phyloP scores from a whole-genome alignment of 2,329 filamentous ascomycete genomes.

The Sporothrix luriei region DNA sequence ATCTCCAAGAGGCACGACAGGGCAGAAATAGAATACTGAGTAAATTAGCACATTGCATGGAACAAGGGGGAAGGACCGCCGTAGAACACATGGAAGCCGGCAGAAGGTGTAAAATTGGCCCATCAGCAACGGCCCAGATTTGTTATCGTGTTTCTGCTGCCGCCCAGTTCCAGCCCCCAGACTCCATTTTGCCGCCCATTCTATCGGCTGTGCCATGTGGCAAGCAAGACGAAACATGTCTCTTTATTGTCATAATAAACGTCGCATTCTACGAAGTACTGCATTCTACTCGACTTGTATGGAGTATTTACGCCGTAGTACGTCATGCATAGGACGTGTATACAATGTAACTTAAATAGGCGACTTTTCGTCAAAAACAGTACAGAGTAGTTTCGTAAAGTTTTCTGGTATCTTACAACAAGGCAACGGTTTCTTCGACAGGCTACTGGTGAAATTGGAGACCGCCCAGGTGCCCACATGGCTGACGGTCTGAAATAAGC shows the following conservation, averaged over 20 bases:
- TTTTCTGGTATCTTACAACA: too few species aligned
- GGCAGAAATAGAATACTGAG: neutral
- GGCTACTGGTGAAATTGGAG: neutral
- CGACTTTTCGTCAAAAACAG: neutral
- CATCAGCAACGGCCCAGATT: neutral
- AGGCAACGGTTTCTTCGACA: neutral
- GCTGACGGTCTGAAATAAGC: neutral
- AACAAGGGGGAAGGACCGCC: constrained; percentile 11
- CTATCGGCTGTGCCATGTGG: constrained; percentile 12
- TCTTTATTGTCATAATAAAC: neutral
- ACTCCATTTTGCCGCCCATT: neutral
- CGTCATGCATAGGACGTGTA: too few species aligned
- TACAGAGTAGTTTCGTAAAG: too few species aligned
- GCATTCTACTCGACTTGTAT: too few species aligned
- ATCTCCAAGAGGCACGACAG: constrained; percentile 17
- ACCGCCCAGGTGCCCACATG: neutral
- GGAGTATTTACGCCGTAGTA: too few species aligned
- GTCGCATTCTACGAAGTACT: too few species aligned
- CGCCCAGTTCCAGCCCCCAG: neutral
- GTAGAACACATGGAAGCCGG: constrained; percentile 21
- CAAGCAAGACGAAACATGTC: constrained; percentile 12
- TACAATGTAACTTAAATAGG: neutral
- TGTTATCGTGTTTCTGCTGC: neutral
- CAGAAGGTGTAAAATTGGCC: neutral
- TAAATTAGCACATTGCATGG: neutral